phyloP scores from a whole-genome alignment of 768 basidiomycete species.

The Pisolithus marmoratus region DNA sequence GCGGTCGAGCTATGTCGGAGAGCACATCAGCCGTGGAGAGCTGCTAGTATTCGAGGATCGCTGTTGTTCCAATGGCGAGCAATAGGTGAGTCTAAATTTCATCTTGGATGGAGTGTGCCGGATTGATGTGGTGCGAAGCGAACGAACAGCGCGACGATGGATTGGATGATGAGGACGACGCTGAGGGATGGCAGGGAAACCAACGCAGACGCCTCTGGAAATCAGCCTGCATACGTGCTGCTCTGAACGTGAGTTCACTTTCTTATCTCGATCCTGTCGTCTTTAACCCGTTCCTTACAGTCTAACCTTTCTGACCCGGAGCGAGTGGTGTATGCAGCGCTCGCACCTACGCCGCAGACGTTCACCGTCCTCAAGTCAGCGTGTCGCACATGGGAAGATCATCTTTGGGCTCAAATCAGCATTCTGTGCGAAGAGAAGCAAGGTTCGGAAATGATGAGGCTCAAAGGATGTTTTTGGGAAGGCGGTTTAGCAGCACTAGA shows the following conservation, averaged over 20 bases:
- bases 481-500: conserved; percentile 45
- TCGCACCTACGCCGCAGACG: conserved; percentile 69
- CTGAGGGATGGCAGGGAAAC: conserved; percentile 68
- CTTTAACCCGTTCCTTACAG: conserved; percentile 24
- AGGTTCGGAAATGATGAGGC: conserved; percentile 56
- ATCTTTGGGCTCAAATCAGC: conserved; percentile 87
- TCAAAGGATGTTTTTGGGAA: conserved; percentile 80
- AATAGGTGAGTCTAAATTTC: conserved; percentile 40
- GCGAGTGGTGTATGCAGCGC: conserved; percentile 82
- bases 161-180: conserved; percentile 36
- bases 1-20: conserved; percentile 78
- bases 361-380: conserved; percentile 60
- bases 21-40: conserved; percentile 88
- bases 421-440: conserved; percentile 78
- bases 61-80: conserved; percentile 70
- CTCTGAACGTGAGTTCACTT: conserved; percentile 57
- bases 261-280: not conserved
- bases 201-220: conserved; percentile 81
- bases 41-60: conserved; percentile 83
- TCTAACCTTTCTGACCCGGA: conserved; percentile 61
- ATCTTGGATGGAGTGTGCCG: not conserved
- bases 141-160: conserved; percentile 46
- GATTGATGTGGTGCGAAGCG: conserved; percentile 30
- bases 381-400: conserved; percentile 91
- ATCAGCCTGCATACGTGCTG: conserved; percentile 71